Evolutionary conservation across 2,329 filamentous ascomycete genomes (phyloP).

Genomic region (Pseudogymnoascus sp.): DNA sequence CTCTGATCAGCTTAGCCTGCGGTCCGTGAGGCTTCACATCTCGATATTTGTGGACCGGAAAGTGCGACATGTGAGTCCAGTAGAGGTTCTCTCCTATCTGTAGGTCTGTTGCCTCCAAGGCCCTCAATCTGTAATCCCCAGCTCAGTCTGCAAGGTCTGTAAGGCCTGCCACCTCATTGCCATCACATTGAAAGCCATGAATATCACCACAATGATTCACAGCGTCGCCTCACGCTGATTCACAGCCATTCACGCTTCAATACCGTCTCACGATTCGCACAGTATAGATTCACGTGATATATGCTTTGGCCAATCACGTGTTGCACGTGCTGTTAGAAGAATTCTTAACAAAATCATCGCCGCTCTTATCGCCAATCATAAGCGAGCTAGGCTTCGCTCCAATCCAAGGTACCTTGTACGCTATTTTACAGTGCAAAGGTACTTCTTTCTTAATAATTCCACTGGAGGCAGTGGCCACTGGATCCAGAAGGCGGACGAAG

Average conservation of each 20-base stretch:
- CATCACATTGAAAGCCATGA: background rate
- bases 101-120: background rate
- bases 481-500: background rate
- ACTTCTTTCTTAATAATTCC: background rate
- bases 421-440: background rate
- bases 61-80: background rate
- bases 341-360: background rate
- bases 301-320: background rate
- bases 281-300: background rate
- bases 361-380: slow-evolving; percentile 8
- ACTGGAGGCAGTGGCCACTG: slow-evolving; percentile 3
- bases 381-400: slow-evolving; percentile 4
- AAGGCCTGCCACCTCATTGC: background rate
- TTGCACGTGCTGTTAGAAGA: background rate
- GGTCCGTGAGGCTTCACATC: background rate
- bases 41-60: background rate
- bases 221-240: background rate
- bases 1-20: background rate
- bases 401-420: background rate
- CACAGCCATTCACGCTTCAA: background rate
- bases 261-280: background rate
- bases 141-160: background rate
- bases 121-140: background rate
- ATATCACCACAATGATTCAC: background rate
- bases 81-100: background rate